A percentile compares a stretch with the other conserved stretches of the same genome.
Conservation (phyloP, 176 grass and related monocot genomes). For the Cenchrus fungigraminus region DNA sequence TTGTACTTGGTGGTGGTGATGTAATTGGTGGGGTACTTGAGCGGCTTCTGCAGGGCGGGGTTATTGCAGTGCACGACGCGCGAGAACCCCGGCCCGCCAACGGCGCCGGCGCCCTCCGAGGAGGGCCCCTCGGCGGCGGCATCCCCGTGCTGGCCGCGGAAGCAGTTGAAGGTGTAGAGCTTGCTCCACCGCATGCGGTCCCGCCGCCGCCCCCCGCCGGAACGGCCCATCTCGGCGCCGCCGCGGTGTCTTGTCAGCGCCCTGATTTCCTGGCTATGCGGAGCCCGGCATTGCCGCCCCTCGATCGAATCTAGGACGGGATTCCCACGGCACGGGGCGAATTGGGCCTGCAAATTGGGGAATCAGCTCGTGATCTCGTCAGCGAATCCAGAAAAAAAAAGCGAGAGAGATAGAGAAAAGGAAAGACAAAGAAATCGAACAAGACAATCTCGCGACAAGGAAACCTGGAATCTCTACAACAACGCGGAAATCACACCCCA, state of each 20-base stretch:
- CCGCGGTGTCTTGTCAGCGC: not conserved
- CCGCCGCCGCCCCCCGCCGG: conserved; percentile 61
- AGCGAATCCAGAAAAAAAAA: not conserved
- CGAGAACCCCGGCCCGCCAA: conserved; percentile 80
- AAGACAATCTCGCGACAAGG: not conserved
- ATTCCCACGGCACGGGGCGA: not conserved
- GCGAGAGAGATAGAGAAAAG: not conserved
- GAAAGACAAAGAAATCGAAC: conserved; percentile 6
- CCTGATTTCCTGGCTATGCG: conserved; percentile 35
- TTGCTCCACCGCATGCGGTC: conserved; percentile 92
- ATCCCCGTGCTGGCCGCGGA: conserved; percentile 32
- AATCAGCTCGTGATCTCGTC: conserved; percentile 44
- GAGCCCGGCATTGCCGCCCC: conserved; percentile 30
- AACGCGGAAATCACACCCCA: conserved; percentile 4
- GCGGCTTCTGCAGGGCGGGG: conserved; percentile 71
- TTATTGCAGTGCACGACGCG: conserved; percentile 87
- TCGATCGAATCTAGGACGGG: conserved; percentile 37
- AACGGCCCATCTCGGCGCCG: conserved; percentile 56
- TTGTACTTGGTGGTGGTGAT: conserved; percentile 99
- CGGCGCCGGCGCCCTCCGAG: conserved; percentile 29
- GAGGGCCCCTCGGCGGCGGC: conserved; percentile 32
- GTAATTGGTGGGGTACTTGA: conserved; percentile 85
- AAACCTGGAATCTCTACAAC: conserved; percentile 4
- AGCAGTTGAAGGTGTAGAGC: conserved; percentile 92
- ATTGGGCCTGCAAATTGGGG: conserved; percentile 42